Evolutionary conservation across 257 asterid genomes (phyloP), one percentile per base, ranked within the genome.

Genomic region (Solanum etuberosum): DNA sequence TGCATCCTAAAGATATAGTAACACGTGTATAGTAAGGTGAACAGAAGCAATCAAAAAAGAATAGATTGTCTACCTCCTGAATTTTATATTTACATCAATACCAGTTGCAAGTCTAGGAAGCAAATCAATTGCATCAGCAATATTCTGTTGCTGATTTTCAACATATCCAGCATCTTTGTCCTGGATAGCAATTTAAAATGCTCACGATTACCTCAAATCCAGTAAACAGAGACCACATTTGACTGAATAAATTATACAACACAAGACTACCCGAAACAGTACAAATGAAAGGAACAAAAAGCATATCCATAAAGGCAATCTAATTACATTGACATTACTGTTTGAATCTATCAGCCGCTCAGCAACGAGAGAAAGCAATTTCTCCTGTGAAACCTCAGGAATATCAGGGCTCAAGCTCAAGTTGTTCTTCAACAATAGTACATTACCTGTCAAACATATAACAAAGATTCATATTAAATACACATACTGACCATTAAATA

Each of bases 51-150:
- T 73, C 25, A 51, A 35, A 88, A 86, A 86, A 27, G 51, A 27
- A 82, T 20, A 46, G 25, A 57, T n/a, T 42, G 27, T 73, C 73
- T 89, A 95, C 99, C 98, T 94, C 89, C 93, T 92, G 89, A 96
- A 97, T 89, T 96, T 95, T 86, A 96, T 85, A 86, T 97, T 97
- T 85, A 97, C 98, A 90, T 97, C 99, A 92, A 97, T 95, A 43
- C 99, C 99, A 80, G 99, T 97, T 0, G 98, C 90, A 76, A 97
- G 99, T 87, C 99, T 93, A 86, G 99, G 99, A 88, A 97, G 99
- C 93, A 95, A 89, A 88, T 95, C 99, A 88, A 97, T 97, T 51
- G 99, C 99, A 92, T 96, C 99, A 16, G 97, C 90, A 86, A 97
- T 95, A 90, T 97, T 96, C 91, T 96, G 98, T 90, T 91, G 95